Percentiles rank a stretch among this genome's conserved stretches.
phyloP scores from a whole-genome alignment of 1,284 basidiomycete genomes.

The Moesziomyces parantarcticus region DNA sequence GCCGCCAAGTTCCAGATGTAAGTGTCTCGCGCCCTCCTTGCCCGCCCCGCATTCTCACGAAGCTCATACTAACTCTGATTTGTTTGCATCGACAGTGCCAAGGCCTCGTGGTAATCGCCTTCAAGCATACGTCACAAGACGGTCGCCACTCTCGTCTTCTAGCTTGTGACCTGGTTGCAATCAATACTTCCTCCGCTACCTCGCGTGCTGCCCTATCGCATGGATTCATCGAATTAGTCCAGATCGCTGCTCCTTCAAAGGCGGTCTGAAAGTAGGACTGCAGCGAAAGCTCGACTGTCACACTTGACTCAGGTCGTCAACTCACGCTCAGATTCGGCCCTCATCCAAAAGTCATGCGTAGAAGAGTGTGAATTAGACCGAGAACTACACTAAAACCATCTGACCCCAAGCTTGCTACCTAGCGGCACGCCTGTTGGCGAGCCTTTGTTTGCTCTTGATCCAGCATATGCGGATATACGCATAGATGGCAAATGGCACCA shows the following conservation, averaged over 20 bases:
- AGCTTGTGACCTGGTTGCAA: background rate
- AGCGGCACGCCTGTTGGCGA: conserved; percentile 22
- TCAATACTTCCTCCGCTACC: background rate
- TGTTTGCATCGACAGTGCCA: conserved; percentile 19
- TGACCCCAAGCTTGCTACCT: background rate
- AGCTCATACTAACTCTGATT: background rate
- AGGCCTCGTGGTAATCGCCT: conserved; percentile 44
- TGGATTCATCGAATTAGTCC: too few species aligned
- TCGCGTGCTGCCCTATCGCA: background rate
- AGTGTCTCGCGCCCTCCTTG: conserved; percentile 12
- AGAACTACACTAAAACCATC: too few species aligned
- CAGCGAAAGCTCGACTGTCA: too few species aligned
- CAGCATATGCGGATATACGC: conserved; percentile 9
- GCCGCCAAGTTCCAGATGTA: conserved; percentile 63
- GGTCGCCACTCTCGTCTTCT: background rate
- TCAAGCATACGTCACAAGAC: too few species aligned
- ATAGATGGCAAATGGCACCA: conserved; percentile 10
- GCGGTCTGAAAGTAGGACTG: too few species aligned
- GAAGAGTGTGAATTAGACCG: too few species aligned
- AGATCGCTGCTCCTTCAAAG: too few species aligned
- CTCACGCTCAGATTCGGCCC: too few species aligned
- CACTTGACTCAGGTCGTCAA: too few species aligned
- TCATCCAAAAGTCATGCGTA: too few species aligned
- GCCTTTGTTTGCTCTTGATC: conserved; percentile 17
- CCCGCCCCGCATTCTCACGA: background rate